phyloP scores from a whole-genome alignment of 768 basidiomycete species.

The Tremella fuciformis region DNA sequence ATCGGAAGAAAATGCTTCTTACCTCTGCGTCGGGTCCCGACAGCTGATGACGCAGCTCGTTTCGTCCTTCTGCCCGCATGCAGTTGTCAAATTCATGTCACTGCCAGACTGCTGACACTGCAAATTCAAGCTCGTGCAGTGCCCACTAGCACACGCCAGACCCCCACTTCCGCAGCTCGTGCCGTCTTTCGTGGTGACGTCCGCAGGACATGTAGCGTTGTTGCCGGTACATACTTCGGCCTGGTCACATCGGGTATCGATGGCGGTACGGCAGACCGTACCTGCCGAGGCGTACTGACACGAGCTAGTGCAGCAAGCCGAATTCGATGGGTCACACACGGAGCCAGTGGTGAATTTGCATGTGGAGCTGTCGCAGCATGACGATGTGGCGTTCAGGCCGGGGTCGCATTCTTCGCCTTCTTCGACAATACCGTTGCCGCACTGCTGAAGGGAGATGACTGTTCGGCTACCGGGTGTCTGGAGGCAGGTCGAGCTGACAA shows the following conservation, averaged over 20 bases:
- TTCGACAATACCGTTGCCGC: slow-evolving; percentile 52
- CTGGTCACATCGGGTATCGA: slow-evolving; percentile 67
- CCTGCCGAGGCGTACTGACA: slow-evolving; percentile 64
- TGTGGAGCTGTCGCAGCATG: slow-evolving; percentile 71
- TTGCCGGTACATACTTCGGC: slow-evolving; percentile 73
- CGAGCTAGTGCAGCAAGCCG: slow-evolving; percentile 67
- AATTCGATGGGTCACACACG: slow-evolving; percentile 73
- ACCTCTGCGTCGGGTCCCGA: slow-evolving; percentile 62
- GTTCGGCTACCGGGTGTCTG: slow-evolving; percentile 58
- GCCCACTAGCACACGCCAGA: slow-evolving; percentile 71
- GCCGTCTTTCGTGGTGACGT: slow-evolving; percentile 56
- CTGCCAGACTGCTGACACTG: slow-evolving; percentile 75
- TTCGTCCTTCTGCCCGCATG: slow-evolving; percentile 66
- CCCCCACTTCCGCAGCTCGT: slow-evolving; percentile 64
- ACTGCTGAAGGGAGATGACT: slow-evolving; percentile 40
- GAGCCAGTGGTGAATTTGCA: slow-evolving; percentile 62
- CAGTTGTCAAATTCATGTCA: slow-evolving; percentile 65
- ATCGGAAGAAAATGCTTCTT: slow-evolving; percentile 6
- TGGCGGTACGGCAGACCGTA: slow-evolving; percentile 67
- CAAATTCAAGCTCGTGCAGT: slow-evolving; percentile 68
- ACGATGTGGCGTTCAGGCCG: slow-evolving; percentile 57
- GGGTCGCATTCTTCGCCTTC: slow-evolving; percentile 85
- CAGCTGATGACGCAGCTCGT: slow-evolving; percentile 75
- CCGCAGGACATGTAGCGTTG: slow-evolving; percentile 69
- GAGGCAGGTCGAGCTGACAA: slow-evolving; percentile 67